Base-by-base conservation (phyloP, 2,329 filamentous ascomycete species). In the Penicillium thymicola region DNA sequence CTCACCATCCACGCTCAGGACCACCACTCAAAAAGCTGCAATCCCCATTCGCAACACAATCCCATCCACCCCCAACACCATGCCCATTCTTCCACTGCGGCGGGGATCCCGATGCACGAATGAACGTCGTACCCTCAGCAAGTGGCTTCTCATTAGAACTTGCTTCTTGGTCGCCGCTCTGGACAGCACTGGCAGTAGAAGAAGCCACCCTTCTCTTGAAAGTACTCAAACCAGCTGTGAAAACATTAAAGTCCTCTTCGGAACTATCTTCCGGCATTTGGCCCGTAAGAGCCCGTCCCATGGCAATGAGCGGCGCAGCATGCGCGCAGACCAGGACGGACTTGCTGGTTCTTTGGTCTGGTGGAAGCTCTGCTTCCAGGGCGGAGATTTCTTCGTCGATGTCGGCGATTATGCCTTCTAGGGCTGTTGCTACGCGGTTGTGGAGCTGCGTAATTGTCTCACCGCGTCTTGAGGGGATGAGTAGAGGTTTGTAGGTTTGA, bases 1-100 rank as follows among this genome's bases (percentile, higher is more conserved):
- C 80, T 75, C 74, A 94, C 92, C 93, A 97, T 70, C 92, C 92
- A 77, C 92, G 82, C 75, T 97, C 93, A 66, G 89, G 88, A 8
- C 93, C 93, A 53, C 83, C 82, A 52, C 81, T 85, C 63, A 97
- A 78, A 74, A 93, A 96, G 58, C 83, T 87, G 68, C 92, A 96
- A 72, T 96, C 90, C 16, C 91, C 91, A 76, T 96, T 93, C 51
- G 84, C 71, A 58, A 85, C 82, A 69, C 91, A 92, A 40, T 85
- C 81, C 93, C 93, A 99, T 28, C 88, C 88, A 37, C 90, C 91
- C 27, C 81, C 79, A 38, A 92, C 82, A 21, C 88, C 88, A 23
- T 76, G 79, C 0, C 82, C 83, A 58, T 73, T 75, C 62, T 76
- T 81, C 87, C 87, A 90, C 5, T 75, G 68, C 18, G 69, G 74